phyloP scores from a whole-genome alignment of 169 alveolate genomes.

The Besnoitia besnoiti region DNA sequence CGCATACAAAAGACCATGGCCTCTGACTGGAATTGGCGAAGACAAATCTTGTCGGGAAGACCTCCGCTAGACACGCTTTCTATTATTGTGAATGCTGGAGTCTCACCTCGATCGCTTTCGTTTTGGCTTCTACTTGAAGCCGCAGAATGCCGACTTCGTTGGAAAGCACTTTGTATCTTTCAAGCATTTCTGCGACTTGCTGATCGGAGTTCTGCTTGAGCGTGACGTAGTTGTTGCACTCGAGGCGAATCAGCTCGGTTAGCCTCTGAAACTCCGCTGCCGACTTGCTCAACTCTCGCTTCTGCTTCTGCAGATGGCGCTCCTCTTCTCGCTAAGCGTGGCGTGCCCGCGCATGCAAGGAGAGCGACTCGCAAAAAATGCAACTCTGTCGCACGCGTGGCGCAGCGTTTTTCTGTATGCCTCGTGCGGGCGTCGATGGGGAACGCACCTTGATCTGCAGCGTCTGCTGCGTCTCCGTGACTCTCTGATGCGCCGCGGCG shows the following conservation, averaged over 20 bases:
- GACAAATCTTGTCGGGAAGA: too few relatives aligned
- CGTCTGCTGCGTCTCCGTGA: slow-evolving; percentile 4
- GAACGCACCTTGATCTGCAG: slow-evolving; percentile 11
- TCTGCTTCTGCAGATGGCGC: neutral
- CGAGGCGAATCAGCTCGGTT: slow-evolving; percentile 86
- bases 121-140: slow-evolving; percentile 86
- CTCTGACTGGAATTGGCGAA: too few relatives aligned
- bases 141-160: slow-evolving; percentile 89
- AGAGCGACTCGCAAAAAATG: too few relatives aligned
- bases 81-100: too few relatives aligned
- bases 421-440: too few relatives aligned
- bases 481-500: slow-evolving; percentile 31
- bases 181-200: slow-evolving; percentile 89
- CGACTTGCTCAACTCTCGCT: neutral
- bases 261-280: slow-evolving; percentile 63
- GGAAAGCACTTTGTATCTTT: slow-evolving; percentile 83
- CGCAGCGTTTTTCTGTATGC: too few relatives aligned
- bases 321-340: slow-evolving; percentile 8
- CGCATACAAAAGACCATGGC: too few relatives aligned
- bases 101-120: slow-evolving; percentile 80
- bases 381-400: too few relatives aligned
- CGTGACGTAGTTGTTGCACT: slow-evolving; percentile 88
- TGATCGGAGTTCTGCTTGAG: slow-evolving; percentile 82
- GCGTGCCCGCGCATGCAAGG: too few relatives aligned
- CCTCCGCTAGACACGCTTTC: too few relatives aligned